Percentiles rank a stretch among this genome's conserved stretches.
These are phyloP conservation scores for Teratosphaeria pseudoeucalypti DNA, from an alignment of 2,329 filamentous ascomycete genomes.

Conservation along the genomic window DNA sequence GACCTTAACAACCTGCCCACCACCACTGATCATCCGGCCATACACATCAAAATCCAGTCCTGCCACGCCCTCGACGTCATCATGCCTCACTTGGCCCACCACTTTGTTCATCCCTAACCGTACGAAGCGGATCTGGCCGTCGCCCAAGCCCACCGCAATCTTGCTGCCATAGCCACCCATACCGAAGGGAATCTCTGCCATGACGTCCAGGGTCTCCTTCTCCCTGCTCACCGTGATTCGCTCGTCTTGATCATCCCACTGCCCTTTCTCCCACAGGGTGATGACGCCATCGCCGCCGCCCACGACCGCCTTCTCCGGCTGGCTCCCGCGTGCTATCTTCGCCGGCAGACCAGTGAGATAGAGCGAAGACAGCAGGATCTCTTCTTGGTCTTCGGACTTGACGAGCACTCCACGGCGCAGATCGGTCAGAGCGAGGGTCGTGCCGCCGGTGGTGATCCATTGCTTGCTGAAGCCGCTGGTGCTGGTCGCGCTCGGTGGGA, in stretches of 20 bases:
- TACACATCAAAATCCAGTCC: constrained; percentile 74
- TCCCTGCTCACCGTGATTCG: constrained; percentile 62
- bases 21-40: constrained; percentile 80
- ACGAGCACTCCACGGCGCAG: constrained; percentile 75
- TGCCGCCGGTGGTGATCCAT: constrained; percentile 87
- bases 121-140: constrained; percentile 69
- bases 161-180: constrained; percentile 59
- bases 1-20: constrained; percentile 75
- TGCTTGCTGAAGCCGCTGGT: constrained; percentile 88
- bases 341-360: constrained; percentile 69
- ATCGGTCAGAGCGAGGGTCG: constrained; percentile 83
- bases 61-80: constrained; percentile 78
- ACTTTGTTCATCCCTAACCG: constrained; percentile 65
- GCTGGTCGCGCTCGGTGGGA: constrained; percentile 68
- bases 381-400: constrained; percentile 87
- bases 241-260: constrained; percentile 93
- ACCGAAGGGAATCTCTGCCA: constrained; percentile 60
- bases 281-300: constrained; percentile 72
- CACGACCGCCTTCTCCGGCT: constrained; percentile 65
- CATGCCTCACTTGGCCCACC: constrained; percentile 58
- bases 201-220: constrained; percentile 67
- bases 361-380: constrained; percentile 73
- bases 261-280: constrained; percentile 86
- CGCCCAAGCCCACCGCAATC: constrained; percentile 69
- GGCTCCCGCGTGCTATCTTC: constrained; percentile 49